Conservation (phyloP, 2,329 filamentous ascomycete genomes). For the Ceratocystis ficicola region DNA sequence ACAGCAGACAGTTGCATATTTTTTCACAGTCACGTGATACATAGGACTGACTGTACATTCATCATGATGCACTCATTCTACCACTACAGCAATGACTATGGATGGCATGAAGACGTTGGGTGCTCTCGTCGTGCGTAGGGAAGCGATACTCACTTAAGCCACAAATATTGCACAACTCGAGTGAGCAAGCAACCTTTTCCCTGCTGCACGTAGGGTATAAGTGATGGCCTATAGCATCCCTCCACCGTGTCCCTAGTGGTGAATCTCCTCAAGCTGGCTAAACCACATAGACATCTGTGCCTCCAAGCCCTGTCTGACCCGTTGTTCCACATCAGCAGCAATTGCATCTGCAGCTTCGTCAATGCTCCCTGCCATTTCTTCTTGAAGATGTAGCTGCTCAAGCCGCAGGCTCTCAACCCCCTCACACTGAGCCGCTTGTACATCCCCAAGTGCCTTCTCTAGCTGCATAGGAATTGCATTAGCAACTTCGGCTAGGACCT, state of each 20-base stretch:
- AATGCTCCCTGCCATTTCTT: not conserved
- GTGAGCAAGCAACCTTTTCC: not conserved
- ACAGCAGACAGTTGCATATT: not conserved
- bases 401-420: constrained; percentile 1
- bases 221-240: not conserved
- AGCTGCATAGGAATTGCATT: not conserved
- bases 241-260: not conserved
- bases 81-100: no score
- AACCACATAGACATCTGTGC: constrained; percentile 3
- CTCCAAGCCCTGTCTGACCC: not conserved
- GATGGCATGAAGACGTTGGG: no score
- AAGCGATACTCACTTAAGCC: no score
- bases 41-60: not conserved
- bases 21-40: not conserved
- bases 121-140: no score
- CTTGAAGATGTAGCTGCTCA: constrained; percentile 1
- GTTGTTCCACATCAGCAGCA: not conserved
- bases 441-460: constrained; percentile 1
- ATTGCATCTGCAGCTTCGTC: not conserved
- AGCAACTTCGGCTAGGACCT: not conserved
- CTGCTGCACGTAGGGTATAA: not conserved
- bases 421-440: constrained; percentile 10
- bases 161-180: not conserved
- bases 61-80: not conserved
- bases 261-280: not conserved